Evolutionary conservation across 768 basidiomycete species (phyloP).

Genomic region (Grammothele lineata): DNA sequence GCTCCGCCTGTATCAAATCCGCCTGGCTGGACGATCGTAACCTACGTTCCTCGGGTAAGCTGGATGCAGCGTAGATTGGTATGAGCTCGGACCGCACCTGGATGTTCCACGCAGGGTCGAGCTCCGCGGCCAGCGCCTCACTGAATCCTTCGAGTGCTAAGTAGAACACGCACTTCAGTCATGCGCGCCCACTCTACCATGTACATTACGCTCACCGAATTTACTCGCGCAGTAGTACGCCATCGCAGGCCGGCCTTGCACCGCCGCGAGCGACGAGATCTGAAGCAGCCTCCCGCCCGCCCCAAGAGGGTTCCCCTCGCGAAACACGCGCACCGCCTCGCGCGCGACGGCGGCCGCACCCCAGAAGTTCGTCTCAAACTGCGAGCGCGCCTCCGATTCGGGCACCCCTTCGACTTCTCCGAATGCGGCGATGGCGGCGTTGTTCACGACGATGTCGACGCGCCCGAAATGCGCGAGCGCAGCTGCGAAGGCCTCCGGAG

Average conservation of each 20-base stretch:
- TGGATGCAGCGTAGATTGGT: conserved; percentile 12
- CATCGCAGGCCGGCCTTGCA: too few relatives aligned
- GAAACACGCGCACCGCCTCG: too few relatives aligned
- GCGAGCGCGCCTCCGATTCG: conserved; percentile 23
- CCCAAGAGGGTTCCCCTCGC: too few relatives aligned
- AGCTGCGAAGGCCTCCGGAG: conserved; percentile 15
- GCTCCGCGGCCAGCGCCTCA: conserved; percentile 4
- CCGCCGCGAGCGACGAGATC: too few relatives aligned
- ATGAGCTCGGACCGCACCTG: conserved; percentile 1
- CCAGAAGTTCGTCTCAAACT: conserved; percentile 34
- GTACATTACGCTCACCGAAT: conserved; percentile 9
- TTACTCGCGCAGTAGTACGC: too few relatives aligned
- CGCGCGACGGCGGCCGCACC: conserved; percentile 22
- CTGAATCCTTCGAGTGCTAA: conserved; percentile 4
- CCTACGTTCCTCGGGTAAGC: too few relatives aligned
- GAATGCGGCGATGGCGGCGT: conserved; percentile 24
- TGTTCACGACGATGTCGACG: conserved; percentile 32
- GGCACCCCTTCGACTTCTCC: conserved; percentile 25
- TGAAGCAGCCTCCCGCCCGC: too few relatives aligned
- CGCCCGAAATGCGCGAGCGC: conserved; percentile 26
- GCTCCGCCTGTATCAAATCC: too few relatives aligned
- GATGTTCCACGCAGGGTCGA: conserved; percentile 17
- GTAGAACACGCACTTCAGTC: too few relatives aligned
- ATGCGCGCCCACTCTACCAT: too few relatives aligned
- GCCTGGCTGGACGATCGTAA: too few relatives aligned